Evolutionary conservation across 768 basidiomycete genomes (phyloP), one percentile per base, ranked within the genome.

Genomic region (Nidularia sp.): DNA sequence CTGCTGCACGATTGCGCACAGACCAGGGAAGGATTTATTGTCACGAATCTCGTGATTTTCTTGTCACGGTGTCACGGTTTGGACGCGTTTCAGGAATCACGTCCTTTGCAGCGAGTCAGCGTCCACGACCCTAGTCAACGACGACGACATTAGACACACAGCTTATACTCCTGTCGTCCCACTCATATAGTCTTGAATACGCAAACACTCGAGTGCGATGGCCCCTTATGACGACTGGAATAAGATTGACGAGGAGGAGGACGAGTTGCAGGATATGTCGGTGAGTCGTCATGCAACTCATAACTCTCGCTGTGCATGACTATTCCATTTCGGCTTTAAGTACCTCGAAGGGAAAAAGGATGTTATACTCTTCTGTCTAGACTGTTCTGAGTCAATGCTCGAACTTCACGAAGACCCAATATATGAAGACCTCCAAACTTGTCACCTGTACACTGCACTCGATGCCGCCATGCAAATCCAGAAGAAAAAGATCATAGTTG

Each of bases 311-410:
- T 9, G 10, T 33, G n/a, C 18, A 18, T 18, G 18, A 18, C 18
- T 18, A 18, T 39, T 25, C 31, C 39, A 10, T 48, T 36, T 2
- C 50, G n/a, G 41, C 45, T 49, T 34, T 44, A 47, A 90, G 88
- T 76, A 76, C 53, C 79, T 81, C 55, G 89, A 91, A 55, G 82
- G 83, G 48, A 85, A 86, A 57, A 81, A 81, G 54, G 93, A 98
- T 60, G 90, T 93, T 33, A 87, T 96, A 45, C 70, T 98, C n/a
- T 97, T 98, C 71, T 90, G 89, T 66, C 92, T 99, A 53, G 95
- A 99, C 68, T 93, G 91, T 55, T 96, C 95, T 0, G 74, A 81
- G 50, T 90, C 92, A 8, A 98, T 98, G 96, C 85, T 89, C 25
- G 75, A 73, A 35, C 79, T 86, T 42, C 75, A 75, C 47, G 85